phyloP scores from a whole-genome alignment of 129 eudicot genomes.

The Lactuca sativa region DNA sequence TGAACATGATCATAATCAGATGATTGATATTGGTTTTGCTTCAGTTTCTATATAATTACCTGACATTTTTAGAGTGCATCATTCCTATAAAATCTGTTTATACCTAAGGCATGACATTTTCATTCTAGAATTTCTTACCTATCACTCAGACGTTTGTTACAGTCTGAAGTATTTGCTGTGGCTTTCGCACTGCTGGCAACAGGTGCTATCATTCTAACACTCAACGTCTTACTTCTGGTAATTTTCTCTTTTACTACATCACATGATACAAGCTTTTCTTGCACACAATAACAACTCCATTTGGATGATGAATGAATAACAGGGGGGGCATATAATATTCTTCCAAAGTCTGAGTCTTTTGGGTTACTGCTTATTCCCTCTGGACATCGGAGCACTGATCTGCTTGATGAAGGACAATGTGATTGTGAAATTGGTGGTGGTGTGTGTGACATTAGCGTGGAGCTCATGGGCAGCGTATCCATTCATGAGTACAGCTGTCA shows the following conservation, averaged over 20 bases:
- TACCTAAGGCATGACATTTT: too few species aligned
- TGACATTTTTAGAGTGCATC: too few species aligned
- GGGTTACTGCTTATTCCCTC: slow-evolving; percentile 93
- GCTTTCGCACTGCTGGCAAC: slow-evolving; percentile 96
- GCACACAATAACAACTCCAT: not conserved
- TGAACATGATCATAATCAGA: not conserved
- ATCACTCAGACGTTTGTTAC: not conserved
- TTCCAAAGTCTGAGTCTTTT: slow-evolving; percentile 92
- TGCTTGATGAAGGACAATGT: slow-evolving; percentile 82
- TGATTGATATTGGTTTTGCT: not conserved
- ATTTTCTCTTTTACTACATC: slow-evolving; percentile 1
- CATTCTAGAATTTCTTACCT: too few species aligned
- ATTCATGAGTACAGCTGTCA: slow-evolving; percentile 93
- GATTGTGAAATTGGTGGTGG: slow-evolving; percentile 68
- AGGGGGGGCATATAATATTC: slow-evolving; percentile 98
- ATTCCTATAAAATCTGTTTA: too few species aligned
- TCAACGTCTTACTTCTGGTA: slow-evolving; percentile 89
- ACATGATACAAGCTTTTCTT: not conserved
- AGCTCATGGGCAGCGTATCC: slow-evolving; percentile 99
- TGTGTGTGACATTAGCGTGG: slow-evolving; percentile 77
- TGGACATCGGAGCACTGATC: slow-evolving; percentile 77
- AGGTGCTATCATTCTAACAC: slow-evolving; percentile 89
- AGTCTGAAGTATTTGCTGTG: slow-evolving; percentile 96
- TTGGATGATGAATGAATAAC: not conserved
- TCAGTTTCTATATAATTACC: too few species aligned